Base-by-base conservation (phyloP, 306 rosid species). In the Malus sylvestris region DNA sequence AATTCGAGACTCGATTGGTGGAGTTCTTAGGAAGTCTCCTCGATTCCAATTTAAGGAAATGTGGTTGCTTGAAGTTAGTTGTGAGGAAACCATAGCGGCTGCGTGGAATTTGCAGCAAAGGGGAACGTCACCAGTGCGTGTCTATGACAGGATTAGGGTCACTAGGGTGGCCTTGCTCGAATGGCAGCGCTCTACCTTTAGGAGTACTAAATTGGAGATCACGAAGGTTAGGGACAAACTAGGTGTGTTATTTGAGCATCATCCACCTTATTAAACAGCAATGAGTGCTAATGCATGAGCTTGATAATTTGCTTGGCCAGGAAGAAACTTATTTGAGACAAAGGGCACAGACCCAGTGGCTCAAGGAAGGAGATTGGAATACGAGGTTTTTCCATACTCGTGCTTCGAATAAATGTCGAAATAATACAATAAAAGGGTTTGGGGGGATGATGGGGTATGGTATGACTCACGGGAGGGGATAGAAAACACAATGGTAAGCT, bases 191-290 rank as follows among this genome's bases (percentile, higher is more conserved):
- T 3, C 20, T 12, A 51, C 18, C 2, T 51, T 51, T 51, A 18
- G 20, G 55, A 12, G 0, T 3, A 15, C 55, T 51, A 51, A 51
- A 16, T 12, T 12, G 6, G 20, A 14, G 19, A 49, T 49, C 20
- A 0, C 18, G 20, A 16, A 49, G 55, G 20, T 15, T 3, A 14
- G 5, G 19, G 19, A 16, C 19, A 12, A 51, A 51, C 2, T 51
- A 19, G 20, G 55, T 4, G 20, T 12, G 18, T 5, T 15, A 12
- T 12, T 12, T 6, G 55, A 3, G 6, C 18, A 12, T 16, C 55
- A 0, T 12, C 7, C 55, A 3, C 55, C 15, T 3, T 0, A 3
- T 12, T 16, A 20, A 12, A 16, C 0, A 4, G 0, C 16, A 4
- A 16, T 0, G 5, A 51, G 20, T 12, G 15, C 6, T 51, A 1